Percentiles rank a stretch among this genome's conserved stretches.
Evolutionary conservation across 192 early-diverging fungal genomes (phyloP).

Genomic region (Coemansia sp.): DNA sequence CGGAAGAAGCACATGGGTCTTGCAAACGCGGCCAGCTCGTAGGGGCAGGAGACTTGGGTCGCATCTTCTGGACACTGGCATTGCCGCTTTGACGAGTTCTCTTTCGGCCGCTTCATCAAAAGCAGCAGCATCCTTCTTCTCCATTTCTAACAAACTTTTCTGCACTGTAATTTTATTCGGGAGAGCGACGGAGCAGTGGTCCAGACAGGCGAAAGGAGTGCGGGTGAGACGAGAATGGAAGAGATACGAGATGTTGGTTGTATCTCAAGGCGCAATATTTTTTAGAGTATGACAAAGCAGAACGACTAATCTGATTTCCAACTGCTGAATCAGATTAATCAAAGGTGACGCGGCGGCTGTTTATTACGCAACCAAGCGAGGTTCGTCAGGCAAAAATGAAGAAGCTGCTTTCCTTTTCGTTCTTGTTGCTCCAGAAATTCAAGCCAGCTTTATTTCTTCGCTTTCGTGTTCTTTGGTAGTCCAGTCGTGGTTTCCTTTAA

Average conservation of each 20-base stretch:
- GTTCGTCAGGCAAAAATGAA: too few relatives aligned
- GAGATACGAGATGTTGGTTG: too few relatives aligned
- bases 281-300: too few relatives aligned
- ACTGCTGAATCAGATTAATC: too few relatives aligned
- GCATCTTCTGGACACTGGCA: conserved; percentile 3
- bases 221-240: too few relatives aligned
- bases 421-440: too few relatives aligned
- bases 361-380: background rate
- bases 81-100: background rate
- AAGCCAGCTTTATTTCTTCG: background rate
- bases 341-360: background rate
- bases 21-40: conserved; percentile 18
- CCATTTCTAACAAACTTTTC: background rate
- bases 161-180: background rate
- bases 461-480: too few relatives aligned
- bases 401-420: too few relatives aligned
- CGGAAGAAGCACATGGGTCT: conserved; percentile 30
- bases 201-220: too few relatives aligned
- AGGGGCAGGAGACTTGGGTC: conserved; percentile 22
- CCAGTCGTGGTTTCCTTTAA: background rate
- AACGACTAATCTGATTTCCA: too few relatives aligned
- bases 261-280: too few relatives aligned
- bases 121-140: background rate
- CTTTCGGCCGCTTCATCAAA: background rate
- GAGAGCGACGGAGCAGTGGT: too few relatives aligned